These are phyloP conservation scores for Plectosphaerella sp. DNA, from an alignment of 2,329 filamentous ascomycete species.

Conservation along the genomic window DNA sequence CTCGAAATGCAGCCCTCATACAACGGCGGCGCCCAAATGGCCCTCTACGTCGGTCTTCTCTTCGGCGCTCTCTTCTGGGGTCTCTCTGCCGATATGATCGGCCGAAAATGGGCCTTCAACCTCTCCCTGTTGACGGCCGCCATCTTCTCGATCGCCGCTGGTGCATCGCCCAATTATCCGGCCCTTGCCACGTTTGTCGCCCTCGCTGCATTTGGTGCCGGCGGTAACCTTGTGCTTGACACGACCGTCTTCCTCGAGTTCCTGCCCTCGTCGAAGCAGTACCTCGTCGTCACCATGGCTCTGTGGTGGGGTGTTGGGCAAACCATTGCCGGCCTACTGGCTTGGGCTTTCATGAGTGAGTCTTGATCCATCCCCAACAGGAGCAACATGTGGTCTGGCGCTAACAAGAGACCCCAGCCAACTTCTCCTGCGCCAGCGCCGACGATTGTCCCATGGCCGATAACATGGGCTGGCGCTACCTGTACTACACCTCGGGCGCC, in stretches of 20 bases:
- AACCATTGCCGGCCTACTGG: constrained; percentile 37
- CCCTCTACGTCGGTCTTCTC: constrained; percentile 55
- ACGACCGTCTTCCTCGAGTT: constrained; percentile 47
- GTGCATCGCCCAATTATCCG: constrained; percentile 62
- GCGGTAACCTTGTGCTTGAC: constrained; percentile 62
- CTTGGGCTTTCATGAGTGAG: constrained; percentile 34
- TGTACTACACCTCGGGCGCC: constrained; percentile 37
- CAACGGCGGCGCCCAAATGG: constrained; percentile 53
- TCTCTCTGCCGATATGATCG: constrained; percentile 62
- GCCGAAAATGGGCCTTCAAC: constrained; percentile 66
- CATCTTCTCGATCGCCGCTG: constrained; percentile 54
- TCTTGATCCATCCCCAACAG: constrained; percentile 12
- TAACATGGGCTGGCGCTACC: constrained; percentile 49
- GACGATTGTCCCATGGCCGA: constrained; percentile 28
- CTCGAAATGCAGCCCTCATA: constrained; percentile 32
- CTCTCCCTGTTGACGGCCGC: constrained; percentile 59
- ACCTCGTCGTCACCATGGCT: constrained; percentile 58
- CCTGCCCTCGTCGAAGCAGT: constrained; percentile 50
- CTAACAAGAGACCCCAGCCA: constrained; percentile 11
- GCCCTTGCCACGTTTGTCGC: constrained; percentile 60
- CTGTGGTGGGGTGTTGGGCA: constrained; percentile 44
- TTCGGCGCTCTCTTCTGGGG: constrained; percentile 65
- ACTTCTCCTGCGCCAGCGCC: constrained; percentile 31
- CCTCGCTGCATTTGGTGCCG: constrained; percentile 59
- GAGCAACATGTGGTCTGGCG: neutral